Evolutionary conservation across 2,329 filamentous ascomycete genomes (phyloP).

Genomic region (Epichloe elymi): DNA sequence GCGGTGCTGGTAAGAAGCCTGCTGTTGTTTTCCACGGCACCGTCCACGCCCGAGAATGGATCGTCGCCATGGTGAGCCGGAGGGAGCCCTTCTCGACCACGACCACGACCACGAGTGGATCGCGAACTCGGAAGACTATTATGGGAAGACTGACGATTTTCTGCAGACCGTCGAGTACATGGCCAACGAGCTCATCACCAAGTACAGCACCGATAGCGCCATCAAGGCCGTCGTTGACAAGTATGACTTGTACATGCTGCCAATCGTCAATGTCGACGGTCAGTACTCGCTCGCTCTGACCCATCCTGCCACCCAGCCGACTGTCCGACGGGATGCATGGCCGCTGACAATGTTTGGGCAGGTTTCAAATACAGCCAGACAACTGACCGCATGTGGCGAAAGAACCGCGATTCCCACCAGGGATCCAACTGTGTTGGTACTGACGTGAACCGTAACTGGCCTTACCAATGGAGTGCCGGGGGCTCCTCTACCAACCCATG

Average conservation of each 20-base stretch:
- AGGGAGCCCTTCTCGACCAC: neutral
- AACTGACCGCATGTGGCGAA: slow-evolving; percentile 46
- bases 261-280: slow-evolving; percentile 50
- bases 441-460: slow-evolving; percentile 51
- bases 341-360: slow-evolving; percentile 32
- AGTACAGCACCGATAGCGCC: slow-evolving; percentile 25
- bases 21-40: slow-evolving; percentile 44
- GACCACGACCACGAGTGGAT: no score
- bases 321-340: no score
- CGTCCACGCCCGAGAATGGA: slow-evolving; percentile 49
- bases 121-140: neutral
- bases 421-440: slow-evolving; percentile 33
- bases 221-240: slow-evolving; percentile 38
- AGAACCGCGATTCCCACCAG: slow-evolving; percentile 36
- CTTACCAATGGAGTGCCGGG: slow-evolving; percentile 41
- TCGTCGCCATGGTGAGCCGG: slow-evolving; percentile 34
- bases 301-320: no score
- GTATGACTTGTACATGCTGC: slow-evolving; percentile 55
- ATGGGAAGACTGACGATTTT: neutral
- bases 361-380: slow-evolving; percentile 47
- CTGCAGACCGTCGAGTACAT: slow-evolving; percentile 34
- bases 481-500: slow-evolving; percentile 40
- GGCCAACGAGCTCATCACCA: slow-evolving; percentile 33
- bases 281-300: slow-evolving; percentile 6
- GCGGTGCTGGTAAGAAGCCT: slow-evolving; percentile 31